Base-by-base conservation (phyloP, 225 moss, liverwort and hornwort genomes). In the Polytrichum commune region DNA sequence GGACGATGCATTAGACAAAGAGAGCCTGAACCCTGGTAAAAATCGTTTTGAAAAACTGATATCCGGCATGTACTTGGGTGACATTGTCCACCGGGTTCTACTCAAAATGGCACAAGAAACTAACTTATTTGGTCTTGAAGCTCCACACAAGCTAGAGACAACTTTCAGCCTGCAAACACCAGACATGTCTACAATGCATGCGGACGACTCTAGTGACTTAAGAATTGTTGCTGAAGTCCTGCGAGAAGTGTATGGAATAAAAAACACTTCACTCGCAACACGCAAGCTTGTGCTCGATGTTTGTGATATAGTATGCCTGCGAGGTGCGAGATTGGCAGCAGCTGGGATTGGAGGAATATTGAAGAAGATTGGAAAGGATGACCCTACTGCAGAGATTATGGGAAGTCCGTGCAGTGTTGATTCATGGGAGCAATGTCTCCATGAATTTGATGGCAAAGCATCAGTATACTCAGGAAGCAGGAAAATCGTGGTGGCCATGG, bases 1-100 rank as follows among this genome's bases (percentile, higher is more conserved):
- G 8, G 93, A 90, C 69, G 77, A 82, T 28, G 79, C 85, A 57
- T 74, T 93, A 68, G 88, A 90, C 83, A 77, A 74, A 20, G 90
- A 90, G 70, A 90, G 88, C n/a, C 83, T 89, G 18, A 90, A 90
- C 60, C 90, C 93, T 24, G 89, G 89, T 33, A 80, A 93, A 64
- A 77, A 75, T 92, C 91, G 96, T 66, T 96, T 93, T 68, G 96
- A 96, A 73, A 96, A 96, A 87, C 87, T 93, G 68, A 84, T 96
- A 58, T 90, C 92, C 10, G 93, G 96, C 65, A 92, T 93, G 92
- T 96, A 96, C 80, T 78, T 96, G 68, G 96, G 93, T 71, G 96
- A 96, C 68, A 83, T 96, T 54, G 92, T 92, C 55, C 90, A 93
- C 60, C 87, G 92, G 55, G 89, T 96, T 69, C 74, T 93, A 73